phyloP scores from a whole-genome alignment of 345 rosid genomes.

The Balakata baccata region DNA sequence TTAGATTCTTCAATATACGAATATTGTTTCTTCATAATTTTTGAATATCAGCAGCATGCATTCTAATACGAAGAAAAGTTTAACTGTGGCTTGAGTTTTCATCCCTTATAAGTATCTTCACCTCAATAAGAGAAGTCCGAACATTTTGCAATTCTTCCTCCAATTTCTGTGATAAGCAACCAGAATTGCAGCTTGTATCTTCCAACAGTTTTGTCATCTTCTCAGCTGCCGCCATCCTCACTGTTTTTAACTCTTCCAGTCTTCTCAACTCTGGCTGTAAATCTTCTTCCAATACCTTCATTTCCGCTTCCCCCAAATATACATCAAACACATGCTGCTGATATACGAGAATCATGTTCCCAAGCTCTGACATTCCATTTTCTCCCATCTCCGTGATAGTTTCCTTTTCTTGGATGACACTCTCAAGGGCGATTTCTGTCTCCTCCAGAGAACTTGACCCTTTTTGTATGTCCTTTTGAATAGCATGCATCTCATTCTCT shows the following conservation, averaged over 20 bases:
- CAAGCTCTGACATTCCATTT: slow-evolving; percentile 47
- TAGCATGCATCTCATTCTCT: slow-evolving; percentile 36
- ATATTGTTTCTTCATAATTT: no score
- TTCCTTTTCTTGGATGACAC: slow-evolving; percentile 51
- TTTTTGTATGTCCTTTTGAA: slow-evolving; percentile 45
- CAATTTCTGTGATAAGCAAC: slow-evolving; percentile 37
- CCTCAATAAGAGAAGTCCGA: slow-evolving; percentile 41
- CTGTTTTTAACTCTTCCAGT: slow-evolving; percentile 37
- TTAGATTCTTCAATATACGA: no score
- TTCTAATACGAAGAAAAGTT: no score
- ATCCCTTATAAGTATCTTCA: slow-evolving; percentile 32
- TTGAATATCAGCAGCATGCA: no score
- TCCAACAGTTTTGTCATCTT: slow-evolving; percentile 35
- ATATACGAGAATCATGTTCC: slow-evolving; percentile 48
- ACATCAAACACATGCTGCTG: slow-evolving; percentile 53
- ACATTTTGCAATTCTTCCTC: slow-evolving; percentile 42
- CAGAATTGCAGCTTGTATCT: slow-evolving; percentile 8
- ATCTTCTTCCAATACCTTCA: slow-evolving; percentile 45
- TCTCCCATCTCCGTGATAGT: slow-evolving; percentile 47
- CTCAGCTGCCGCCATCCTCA: slow-evolving; percentile 29
- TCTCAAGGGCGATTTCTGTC: slow-evolving; percentile 42
- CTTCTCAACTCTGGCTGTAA: slow-evolving; percentile 25
- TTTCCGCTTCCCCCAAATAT: slow-evolving; percentile 55
- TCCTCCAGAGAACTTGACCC: slow-evolving; percentile 43
- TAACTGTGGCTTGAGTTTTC: not conserved